Base-by-base conservation (phyloP, 805 yeast species). In the Candida andamanensis region DNA sequence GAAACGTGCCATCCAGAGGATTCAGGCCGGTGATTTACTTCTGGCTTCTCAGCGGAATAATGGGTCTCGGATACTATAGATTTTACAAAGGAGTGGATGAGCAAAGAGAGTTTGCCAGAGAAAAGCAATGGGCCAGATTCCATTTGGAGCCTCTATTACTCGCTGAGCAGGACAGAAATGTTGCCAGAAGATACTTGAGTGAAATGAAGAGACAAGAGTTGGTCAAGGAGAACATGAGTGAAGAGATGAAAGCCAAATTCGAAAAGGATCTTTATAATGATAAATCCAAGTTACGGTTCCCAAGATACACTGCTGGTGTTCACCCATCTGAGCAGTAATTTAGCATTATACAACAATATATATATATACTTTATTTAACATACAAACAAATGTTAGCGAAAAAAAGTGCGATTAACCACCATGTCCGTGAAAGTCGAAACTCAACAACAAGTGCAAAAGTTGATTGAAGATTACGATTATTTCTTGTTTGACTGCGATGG, bases 401-500 rank as follows among this genome's bases (percentile, higher is more conserved):
- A n/a, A n/a, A n/a, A n/a, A n/a, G n/a, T n/a, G n/a, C n/a, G n/a
- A n/a, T n/a, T n/a, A n/a, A n/a, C n/a, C n/a, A n/a, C 7, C 16
- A 46, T 47, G 51, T 36, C 49, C 13, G 24, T 29, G n/a, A 47
- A 47, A 27, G 28, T 46, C 10, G 31, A 33, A 7, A 32, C 30
- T 7, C 38, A 40, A 34, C 64, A 63, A 14, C 72, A 72, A 20
- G 82, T 74, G 4, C 58, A 71, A 32, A 49, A 60, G 6, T 60
- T 92, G 28, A 58, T 92, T 7, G 73, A 70, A 42, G 52, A 67
- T 32, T 83, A 81, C 54, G 96, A 87, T 52, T 86, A 85, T 37
- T 90, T 89, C 48, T 63, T 92, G 44, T 92, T 92, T 54, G 98
- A 92, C 51, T 92, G 98, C 63, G 98, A 92, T 54, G 98, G 98